A percentile compares a stretch with the other conserved stretches of the same genome.
Evolutionary conservation across 352 stramenopile species (phyloP).

Genomic region (Pythium biforme): DNA sequence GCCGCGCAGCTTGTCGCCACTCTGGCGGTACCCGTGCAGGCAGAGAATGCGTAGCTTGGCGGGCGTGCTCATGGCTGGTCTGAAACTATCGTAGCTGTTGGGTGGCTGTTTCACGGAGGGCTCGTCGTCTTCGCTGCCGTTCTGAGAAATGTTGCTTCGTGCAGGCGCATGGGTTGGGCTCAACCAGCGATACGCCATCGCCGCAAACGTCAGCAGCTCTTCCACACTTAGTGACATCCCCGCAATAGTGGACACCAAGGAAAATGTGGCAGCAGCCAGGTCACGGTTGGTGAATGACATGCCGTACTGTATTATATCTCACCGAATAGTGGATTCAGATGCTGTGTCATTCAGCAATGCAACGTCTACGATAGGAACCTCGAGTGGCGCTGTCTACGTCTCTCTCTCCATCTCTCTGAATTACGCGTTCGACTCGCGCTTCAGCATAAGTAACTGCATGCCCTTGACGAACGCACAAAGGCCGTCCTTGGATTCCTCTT

Average conservation of each 20-base stretch:
- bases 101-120: background rate
- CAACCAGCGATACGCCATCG: background rate
- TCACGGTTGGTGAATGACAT: background rate
- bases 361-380: too few species aligned
- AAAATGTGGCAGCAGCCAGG: background rate
- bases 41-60: conserved; percentile 77
- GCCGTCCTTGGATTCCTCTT: conserved; percentile 78
- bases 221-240: conserved; percentile 3
- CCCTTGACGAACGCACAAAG: conserved; percentile 68
- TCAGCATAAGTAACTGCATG: conserved; percentile 17
- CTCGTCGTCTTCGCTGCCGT: conserved; percentile 7
- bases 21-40: conserved; percentile 84
- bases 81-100: background rate
- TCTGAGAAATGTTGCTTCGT: conserved; percentile 24
- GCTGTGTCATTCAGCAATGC: background rate
- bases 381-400: background rate
- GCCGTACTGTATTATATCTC: too few species aligned
- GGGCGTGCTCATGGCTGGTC: conserved; percentile 26
- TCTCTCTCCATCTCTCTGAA: too few species aligned
- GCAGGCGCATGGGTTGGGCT: conserved; percentile 4
- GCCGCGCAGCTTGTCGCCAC: conserved; percentile 63
- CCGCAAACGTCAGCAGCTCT: conserved; percentile 11
- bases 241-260: background rate
- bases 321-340: too few species aligned
- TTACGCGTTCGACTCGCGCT: conserved; percentile 13